Evolutionary conservation across 148 eudicot species (phyloP).

Genomic region (Persicaria tinctoria): DNA sequence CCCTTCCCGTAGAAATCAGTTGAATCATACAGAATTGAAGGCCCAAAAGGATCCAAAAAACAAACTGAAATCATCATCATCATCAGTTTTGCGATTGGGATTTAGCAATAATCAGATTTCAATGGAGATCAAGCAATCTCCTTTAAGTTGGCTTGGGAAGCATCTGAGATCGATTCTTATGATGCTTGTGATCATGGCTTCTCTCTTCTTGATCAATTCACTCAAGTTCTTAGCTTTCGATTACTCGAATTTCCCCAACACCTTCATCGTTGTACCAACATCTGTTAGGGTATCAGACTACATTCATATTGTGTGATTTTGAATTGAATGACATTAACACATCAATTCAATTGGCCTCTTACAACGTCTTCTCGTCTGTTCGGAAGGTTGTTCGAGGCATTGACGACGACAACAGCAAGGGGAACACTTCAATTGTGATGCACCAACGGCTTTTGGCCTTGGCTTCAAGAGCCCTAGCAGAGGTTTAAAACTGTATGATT

Average conservation of each 20-base stretch:
- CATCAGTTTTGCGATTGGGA: no score
- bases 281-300: conserved; percentile 22
- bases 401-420: conserved; percentile 13
- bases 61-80: no score
- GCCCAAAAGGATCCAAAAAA: no score
- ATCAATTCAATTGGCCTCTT: background rate
- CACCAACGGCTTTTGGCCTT: conserved; percentile 56
- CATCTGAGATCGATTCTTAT: conserved; percentile 41
- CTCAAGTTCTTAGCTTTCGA: conserved; percentile 44
- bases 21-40: no score
- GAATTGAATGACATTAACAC: no score
- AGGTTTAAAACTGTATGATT: conserved; percentile 34
- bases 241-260: conserved; percentile 20
- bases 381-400: conserved; percentile 4
- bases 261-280: conserved; percentile 17
- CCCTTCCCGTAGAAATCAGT: no score
- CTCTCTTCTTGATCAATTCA: conserved; percentile 64
- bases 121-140: background rate
- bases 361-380: conserved; percentile 22
- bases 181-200: conserved; percentile 37
- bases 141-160: conserved; percentile 32
- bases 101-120: background rate
- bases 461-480: conserved; percentile 53
- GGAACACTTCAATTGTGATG: conserved; percentile 40
- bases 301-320: background rate